Evolutionary conservation across 2,329 filamentous ascomycete genomes (phyloP), one percentile per base, ranked within the genome.

Genomic region (Samsoniella hepiali): DNA sequence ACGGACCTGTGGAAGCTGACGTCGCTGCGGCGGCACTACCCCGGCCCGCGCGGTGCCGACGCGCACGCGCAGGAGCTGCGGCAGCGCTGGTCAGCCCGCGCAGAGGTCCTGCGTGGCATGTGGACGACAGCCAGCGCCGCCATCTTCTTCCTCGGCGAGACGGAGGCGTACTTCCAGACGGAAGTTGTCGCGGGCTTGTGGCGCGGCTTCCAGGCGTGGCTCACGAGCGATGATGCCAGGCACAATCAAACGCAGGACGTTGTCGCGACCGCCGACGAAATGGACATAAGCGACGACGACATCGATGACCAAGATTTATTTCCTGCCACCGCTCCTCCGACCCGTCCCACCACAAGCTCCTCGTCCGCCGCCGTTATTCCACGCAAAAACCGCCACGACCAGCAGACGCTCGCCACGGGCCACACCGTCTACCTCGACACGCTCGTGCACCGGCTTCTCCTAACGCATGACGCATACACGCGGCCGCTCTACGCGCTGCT

Each of bases 41-140:
- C 91, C 8, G 83, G 89, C 5, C 90, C 91, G 2, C 79, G 80
- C 36, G 80, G 81, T 40, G 88, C 89, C 1, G 81, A 85, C 64
- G 81, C 82, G 22, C 84, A 85, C 65, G 82, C 91, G 17, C 79
- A 78, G 32, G 78, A 84, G 29, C 82, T 90, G 11, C 84, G 92
- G 34, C 78, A 84, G 68, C 84, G 90, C 58, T 85, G 88, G 68
- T 85, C 86, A 32, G 72, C 78, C 17, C 84, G 94, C 22, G 82
- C 84, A 5, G 81, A 82, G 40, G 83, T 85, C 0, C 90, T 96
- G 82, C 87, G 95, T 17, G 89, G 88, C 66, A 85, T 94, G 1
- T 99, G 95, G 95, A 94, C 93, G 0, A 96, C 91, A 0, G 89
- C 90, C 68, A 93, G 91, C 71, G 91, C 93, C 2, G 89, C 91